phyloP scores from a whole-genome alignment of 768 basidiomycete species.

The Gymnopilus junonius region DNA sequence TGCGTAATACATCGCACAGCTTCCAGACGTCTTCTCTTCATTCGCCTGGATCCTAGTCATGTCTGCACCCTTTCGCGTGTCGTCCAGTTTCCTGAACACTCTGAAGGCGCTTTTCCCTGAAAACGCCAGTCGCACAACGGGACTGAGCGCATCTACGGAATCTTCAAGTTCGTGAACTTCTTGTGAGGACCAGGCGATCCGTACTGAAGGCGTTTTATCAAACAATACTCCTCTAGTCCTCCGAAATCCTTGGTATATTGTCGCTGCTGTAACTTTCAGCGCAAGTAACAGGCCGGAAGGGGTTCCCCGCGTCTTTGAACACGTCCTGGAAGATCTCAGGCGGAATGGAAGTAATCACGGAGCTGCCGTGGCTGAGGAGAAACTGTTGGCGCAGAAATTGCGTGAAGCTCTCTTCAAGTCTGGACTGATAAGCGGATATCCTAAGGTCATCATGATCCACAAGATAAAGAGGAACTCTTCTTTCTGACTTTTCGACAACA shows the following conservation, averaged over 20 bases:
- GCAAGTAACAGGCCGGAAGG: slow-evolving; percentile 64
- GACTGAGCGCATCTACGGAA: slow-evolving; percentile 7
- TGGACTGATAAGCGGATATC: slow-evolving; percentile 59
- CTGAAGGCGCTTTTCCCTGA: slow-evolving; percentile 53
- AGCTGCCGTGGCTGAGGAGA: slow-evolving; percentile 34
- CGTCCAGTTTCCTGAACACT: slow-evolving; percentile 44
- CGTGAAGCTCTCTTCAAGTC: slow-evolving; percentile 67
- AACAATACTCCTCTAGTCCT: slow-evolving; percentile 7
- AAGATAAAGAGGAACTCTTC: background rate
- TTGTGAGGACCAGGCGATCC: background rate
- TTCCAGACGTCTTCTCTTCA: background rate
- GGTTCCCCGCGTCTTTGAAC: slow-evolving; percentile 56
- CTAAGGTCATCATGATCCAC: slow-evolving; percentile 46
- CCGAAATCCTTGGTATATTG: slow-evolving; percentile 61
- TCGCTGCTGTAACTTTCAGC: slow-evolving; percentile 59
- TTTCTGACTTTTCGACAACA: slow-evolving; percentile 22
- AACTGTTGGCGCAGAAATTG: slow-evolving; percentile 53
- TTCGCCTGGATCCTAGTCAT: background rate
- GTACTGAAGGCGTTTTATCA: background rate
- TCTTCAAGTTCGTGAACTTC: background rate
- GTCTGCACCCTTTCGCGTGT: slow-evolving; percentile 40
- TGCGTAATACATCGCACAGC: background rate
- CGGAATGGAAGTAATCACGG: slow-evolving; percentile 5
- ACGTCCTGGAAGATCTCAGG: slow-evolving; percentile 50
- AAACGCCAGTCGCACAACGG: slow-evolving; percentile 11